A percentile compares a stretch with the other conserved stretches of the same genome.
These are phyloP conservation scores for Naganishia vishniacii DNA, from an alignment of 768 basidiomycete genomes.

Conservation along the genomic window DNA sequence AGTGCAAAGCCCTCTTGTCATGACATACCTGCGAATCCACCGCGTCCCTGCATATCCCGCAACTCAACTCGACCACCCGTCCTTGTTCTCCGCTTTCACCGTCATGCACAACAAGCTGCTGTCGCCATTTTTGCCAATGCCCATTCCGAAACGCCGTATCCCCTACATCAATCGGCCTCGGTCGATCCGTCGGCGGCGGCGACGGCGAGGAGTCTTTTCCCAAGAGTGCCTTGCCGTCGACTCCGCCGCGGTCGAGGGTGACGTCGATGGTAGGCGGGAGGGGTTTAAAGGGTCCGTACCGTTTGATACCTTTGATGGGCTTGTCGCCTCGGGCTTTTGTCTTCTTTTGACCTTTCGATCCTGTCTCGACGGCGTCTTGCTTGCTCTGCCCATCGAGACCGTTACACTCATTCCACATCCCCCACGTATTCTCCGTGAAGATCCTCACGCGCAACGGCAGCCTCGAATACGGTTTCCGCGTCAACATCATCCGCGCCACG, in stretches of 20 bases:
- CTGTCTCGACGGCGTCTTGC: neutral
- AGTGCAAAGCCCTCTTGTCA: too few relatives aligned
- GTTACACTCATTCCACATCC: constrained; percentile 53
- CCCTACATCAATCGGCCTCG: constrained; percentile 44
- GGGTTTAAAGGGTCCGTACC: constrained; percentile 19
- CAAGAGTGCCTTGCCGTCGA: constrained; percentile 35
- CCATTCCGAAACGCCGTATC: constrained; percentile 34
- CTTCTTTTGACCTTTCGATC: neutral
- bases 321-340: constrained; percentile 19
- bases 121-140: constrained; percentile 39
- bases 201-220: constrained; percentile 26
- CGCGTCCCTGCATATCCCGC: constrained; percentile 29
- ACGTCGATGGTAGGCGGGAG: constrained; percentile 27
- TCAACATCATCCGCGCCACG: constrained; percentile 61
- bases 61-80: neutral
- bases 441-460: constrained; percentile 72
- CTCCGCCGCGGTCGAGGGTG: constrained; percentile 40
- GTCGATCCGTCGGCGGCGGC: constrained; percentile 28
- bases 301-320: neutral
- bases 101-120: too few relatives aligned
- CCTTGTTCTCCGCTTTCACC: neutral
- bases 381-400: neutral
- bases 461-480: constrained; percentile 61
- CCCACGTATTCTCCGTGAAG: constrained; percentile 62
- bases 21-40: too few relatives aligned